Conservation (phyloP, 2,329 filamentous ascomycete genomes). For the Trichophyton schoenleinii region DNA sequence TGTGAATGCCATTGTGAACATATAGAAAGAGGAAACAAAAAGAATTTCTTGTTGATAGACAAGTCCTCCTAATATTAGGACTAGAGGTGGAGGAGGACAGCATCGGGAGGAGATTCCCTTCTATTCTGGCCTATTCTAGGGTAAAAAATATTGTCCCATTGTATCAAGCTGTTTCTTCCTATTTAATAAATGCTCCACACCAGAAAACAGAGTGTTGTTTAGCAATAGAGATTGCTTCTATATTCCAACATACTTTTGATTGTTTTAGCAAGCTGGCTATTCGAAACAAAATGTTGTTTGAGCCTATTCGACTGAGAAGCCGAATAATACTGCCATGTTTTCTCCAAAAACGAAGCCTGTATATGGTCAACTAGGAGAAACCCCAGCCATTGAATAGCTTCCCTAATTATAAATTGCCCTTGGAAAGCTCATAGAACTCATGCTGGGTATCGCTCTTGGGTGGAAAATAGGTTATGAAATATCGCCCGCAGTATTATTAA, state of each 20-base stretch:
- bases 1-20: conserved; percentile 7
- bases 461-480: too few relatives aligned
- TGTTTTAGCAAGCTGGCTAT: background rate
- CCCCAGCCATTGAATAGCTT: too few relatives aligned
- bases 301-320: too few relatives aligned
- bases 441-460: too few relatives aligned
- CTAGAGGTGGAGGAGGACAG: background rate
- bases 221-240: background rate
- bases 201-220: background rate
- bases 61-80: background rate
- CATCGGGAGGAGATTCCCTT: background rate
- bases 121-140: background rate
- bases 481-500: too few relatives aligned
- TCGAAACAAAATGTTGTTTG: too few relatives aligned
- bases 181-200: background rate
- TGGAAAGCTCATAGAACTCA: too few relatives aligned
- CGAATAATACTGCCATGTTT: too few relatives aligned
- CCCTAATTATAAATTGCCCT: too few relatives aligned
- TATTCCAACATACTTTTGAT: background rate
- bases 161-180: background rate
- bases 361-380: too few relatives aligned
- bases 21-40: background rate
- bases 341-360: too few relatives aligned
- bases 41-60: background rate
- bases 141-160: background rate